Base-by-base conservation (phyloP, 495 filamentous ascomycete species). In the Penicillium dipodomyicola region DNA sequence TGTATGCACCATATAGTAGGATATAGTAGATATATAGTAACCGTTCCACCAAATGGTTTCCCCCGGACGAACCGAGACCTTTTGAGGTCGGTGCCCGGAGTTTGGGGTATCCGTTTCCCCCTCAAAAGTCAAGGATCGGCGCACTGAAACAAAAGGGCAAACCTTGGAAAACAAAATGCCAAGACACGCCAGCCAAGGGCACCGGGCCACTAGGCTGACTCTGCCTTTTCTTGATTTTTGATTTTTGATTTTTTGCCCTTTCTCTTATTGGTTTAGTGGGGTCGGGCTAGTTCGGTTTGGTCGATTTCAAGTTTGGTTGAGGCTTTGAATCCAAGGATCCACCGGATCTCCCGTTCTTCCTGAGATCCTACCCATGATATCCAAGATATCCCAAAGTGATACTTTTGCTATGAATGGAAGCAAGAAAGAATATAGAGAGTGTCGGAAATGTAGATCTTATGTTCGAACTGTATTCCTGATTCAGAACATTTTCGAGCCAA, bases 1-100 rank as follows among this genome's bases (percentile, higher is more conserved):
- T 33, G 9, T 30, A 30, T 30, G 29, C 9, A 39, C 15, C n/a
- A 39, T 39, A 39, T 39, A 14, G 30, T 14, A 14, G 30, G 30
- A 39, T 44, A n/a, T 14, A 29, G 23, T n/a, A 45, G 25, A 17
- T 19, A 23, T 11, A 25, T 23, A 45, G 20, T 22, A 25, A 29
- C 27, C 44, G 44, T 32, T 19, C 9, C 27, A 19, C n/a, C 27
- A 32, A 15, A 7, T 37, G 14, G 14, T 9, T n/a, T 30, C 14
- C 42, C 33, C 52, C 42, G 11, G 42, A 47, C 52, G 52, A 54
- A 54, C 52, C 5, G 43, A 40, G 52, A 39, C 52, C 42, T 54
- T 37, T 29, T 52, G 22, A 42, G 25, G 19, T 10, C 35, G 33
- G 48, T 39, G 19, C 50, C 50, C 6, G 25, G 50, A 40, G 27